Base-by-base conservation (phyloP, 2,329 filamentous ascomycete genomes). In the Neonectria ditissima region DNA sequence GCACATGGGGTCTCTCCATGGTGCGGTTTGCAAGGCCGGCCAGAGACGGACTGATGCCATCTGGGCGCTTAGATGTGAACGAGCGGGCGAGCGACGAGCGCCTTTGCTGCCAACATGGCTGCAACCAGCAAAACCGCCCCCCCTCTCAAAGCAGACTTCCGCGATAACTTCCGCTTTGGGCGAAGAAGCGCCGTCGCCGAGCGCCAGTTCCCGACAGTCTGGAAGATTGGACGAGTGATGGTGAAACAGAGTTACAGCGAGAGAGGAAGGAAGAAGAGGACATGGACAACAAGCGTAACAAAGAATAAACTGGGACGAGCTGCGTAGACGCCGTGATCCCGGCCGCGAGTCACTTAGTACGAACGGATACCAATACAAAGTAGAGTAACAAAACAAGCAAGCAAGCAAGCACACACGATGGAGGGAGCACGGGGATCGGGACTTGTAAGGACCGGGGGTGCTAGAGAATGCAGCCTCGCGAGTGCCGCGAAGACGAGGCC, bases 61-160 rank as follows among this genome's bases (percentile, higher is more conserved):
- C 44, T 65, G 52, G 69, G 73, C 73, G 73, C 73, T 74, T 74
- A 74, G 65, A 69, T 64, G 65, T 65, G 62, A 72, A 63, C 41
- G 62, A 72, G 62, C 41, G 60, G 37, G 44, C 55, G 59, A 39
- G 37, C 37, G 37, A 39, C 67, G 65, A 61, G 13, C 58, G 59
- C 16, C 37, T 60, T 62, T 14, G 44, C 32, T 51, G 41, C 66
- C 41, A 39, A 59, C 62, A 52, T 44, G 34, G 18, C 59, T 32
- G 24, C 61, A 62, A 55, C 34, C 54, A 48, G 62, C 52, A 62
- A 62, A 45, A 11, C 51, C n/a, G n/a, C n/a, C n/a, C n/a, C n/a
- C n/a, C n/a, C n/a, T n/a, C n/a, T n/a, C n/a, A n/a, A 43, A 41
- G 37, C n/a, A 41, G 37, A 2, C n/a, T 56, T 54, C 58, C 68